A percentile compares a stretch with the other conserved stretches of the same genome.
These are phyloP conservation scores for Cinnamomum micranthum DNA, from an alignment of 164 flowering plant species.

Conservation along the genomic window DNA sequence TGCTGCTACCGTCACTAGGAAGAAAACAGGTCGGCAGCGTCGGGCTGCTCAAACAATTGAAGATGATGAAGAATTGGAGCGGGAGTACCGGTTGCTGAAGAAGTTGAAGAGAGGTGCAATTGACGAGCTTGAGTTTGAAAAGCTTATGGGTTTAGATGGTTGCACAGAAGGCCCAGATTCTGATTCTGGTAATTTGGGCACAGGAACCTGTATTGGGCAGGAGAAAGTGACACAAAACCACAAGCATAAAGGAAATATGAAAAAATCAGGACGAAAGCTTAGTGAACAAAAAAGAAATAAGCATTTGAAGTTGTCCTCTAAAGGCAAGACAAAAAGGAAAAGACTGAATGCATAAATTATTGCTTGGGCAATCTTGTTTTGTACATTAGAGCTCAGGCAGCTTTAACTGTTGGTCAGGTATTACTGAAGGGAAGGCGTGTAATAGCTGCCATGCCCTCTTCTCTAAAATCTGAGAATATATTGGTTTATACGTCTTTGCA, in stretches of 20 bases:
- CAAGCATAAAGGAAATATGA: background rate
- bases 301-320: constrained; percentile 1
- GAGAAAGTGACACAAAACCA: background rate
- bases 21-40: constrained; percentile 82
- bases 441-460: too few species aligned
- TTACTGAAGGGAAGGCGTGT: too few species aligned
- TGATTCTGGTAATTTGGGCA: background rate
- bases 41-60: constrained; percentile 68
- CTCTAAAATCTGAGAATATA: too few species aligned
- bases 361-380: background rate
- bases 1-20: constrained; percentile 36
- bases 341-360: background rate
- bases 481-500: too few species aligned
- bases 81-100: constrained; percentile 78
- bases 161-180: constrained; percentile 18
- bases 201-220: background rate
- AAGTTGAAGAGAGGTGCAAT: constrained; percentile 79
- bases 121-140: constrained; percentile 68
- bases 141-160: constrained; percentile 67
- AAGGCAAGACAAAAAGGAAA: background rate
- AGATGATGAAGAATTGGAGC: constrained; percentile 72
- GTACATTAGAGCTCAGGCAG: background rate
- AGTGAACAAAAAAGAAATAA: background rate
- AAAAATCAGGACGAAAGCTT: background rate
- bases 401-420: too few species aligned